phyloP scores from a whole-genome alignment of 257 asterid genomes.

The Phtheirospermum japonicum region DNA sequence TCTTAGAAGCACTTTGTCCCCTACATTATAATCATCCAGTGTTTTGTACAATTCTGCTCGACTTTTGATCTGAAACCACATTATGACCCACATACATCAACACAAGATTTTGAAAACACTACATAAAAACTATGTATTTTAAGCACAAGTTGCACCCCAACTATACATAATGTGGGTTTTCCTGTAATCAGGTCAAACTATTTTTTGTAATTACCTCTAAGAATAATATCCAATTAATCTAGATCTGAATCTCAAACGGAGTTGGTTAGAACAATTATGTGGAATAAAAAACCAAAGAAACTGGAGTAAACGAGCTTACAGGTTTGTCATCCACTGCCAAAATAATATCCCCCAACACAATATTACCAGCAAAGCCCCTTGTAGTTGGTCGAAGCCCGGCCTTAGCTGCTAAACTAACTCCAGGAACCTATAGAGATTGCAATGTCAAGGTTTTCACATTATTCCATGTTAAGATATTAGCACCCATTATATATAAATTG shows the following conservation, averaged over 20 bases:
- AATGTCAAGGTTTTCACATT: not conserved
- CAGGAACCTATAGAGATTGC: slow-evolving; percentile 57
- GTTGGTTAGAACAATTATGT: not conserved
- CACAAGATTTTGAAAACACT: too few species aligned
- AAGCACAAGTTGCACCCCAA: too few species aligned
- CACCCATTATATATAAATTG: not conserved
- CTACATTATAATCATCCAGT: slow-evolving; percentile 71
- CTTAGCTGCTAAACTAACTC: slow-evolving; percentile 68
- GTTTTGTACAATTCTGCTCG: slow-evolving; percentile 67
- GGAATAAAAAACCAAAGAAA: not conserved
- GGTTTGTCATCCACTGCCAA: slow-evolving; percentile 69
- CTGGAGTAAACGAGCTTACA: slow-evolving; percentile 40
- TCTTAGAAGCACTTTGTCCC: slow-evolving; percentile 63
- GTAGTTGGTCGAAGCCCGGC: slow-evolving; percentile 74
- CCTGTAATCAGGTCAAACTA: too few species aligned
- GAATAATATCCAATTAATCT: not conserved
- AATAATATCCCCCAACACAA: slow-evolving; percentile 79
- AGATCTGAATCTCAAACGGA: not conserved
- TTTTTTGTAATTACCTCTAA: too few species aligned
- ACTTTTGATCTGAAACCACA: slow-evolving; percentile 56
- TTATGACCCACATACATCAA: not conserved
- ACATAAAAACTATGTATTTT: too few species aligned
- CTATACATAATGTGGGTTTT: too few species aligned
- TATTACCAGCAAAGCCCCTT: slow-evolving; percentile 91
- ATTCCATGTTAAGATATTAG: not conserved